phyloP scores from a whole-genome alignment of 139 green algal genomes.

The Tetratostichococcus sp. region DNA sequence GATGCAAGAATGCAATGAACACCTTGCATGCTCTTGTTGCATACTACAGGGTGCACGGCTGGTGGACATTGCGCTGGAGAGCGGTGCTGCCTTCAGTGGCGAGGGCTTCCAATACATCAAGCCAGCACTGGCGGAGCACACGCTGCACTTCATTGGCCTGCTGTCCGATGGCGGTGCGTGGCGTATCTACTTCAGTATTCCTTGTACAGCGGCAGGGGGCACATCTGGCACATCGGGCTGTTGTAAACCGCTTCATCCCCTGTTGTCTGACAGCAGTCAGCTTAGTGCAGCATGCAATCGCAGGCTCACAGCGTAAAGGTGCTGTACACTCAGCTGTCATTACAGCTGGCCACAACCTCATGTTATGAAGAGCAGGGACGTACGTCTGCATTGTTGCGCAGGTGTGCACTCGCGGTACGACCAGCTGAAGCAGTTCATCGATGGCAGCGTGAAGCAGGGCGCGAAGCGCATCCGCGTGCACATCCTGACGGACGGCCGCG shows the following conservation, averaged over 20 bases:
- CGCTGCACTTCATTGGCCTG: constrained; percentile 93
- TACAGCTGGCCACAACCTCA: too few relatives aligned
- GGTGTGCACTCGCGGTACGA: constrained; percentile 73
- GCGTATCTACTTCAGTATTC: constrained; percentile 11
- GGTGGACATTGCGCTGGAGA: constrained; percentile 87
- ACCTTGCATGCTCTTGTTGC: too few relatives aligned
- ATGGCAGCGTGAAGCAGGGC: constrained; percentile 70
- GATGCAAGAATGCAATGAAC: too few relatives aligned
- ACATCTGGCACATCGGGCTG: too few relatives aligned
- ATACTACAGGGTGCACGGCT: constrained; percentile 76
- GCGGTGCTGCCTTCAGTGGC: constrained; percentile 67
- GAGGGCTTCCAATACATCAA: constrained; percentile 66
- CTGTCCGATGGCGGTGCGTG: constrained; percentile 78
- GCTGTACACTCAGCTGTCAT: too few relatives aligned
- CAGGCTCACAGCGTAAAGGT: too few relatives aligned
- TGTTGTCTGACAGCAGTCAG: too few relatives aligned
- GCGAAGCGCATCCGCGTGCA: constrained; percentile 88
- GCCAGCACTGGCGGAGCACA: constrained; percentile 71
- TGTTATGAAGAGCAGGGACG: too few relatives aligned
- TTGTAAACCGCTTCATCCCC: too few relatives aligned
- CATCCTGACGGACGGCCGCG: constrained; percentile 88
- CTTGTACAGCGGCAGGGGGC: too few relatives aligned
- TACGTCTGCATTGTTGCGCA: not conserved
- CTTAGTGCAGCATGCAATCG: too few relatives aligned
- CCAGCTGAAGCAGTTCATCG: constrained; percentile 66